Base-by-base conservation (phyloP, 441 rosid genomes). In the Arabidopsis hybrid region DNA sequence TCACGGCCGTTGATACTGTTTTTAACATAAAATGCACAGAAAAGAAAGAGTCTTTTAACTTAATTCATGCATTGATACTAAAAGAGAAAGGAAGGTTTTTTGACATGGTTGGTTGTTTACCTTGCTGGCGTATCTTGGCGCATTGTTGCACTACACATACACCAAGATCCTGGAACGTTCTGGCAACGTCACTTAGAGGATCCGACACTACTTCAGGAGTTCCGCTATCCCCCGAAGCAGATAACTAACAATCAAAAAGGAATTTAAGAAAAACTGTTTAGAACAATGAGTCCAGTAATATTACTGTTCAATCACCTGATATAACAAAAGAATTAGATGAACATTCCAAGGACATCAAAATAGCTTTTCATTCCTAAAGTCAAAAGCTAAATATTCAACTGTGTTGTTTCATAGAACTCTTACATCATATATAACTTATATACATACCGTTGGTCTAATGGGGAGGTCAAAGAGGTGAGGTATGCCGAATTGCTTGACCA, bases 381-480 rank as follows among this genome's bases (percentile, higher is more conserved):
- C 26, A 21, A 21, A 21, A 21, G 26, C 26, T 21, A 21, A 21
- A 21, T 21, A 21, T 21, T 21, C 26, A 21, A 21, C 26, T 21
- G 26, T 65, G 52, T 0, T 32, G 14, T 40, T 36, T 21, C 9
- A 31, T 29, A 18, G 3, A 51, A 59, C 7, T 56, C 26, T 4
- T 57, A 66, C 7, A 61, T 29, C 38, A 61, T 43, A 5, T n/a
- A 4, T 36, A 34, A 16, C 26, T 21, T 21, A 63, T 7, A n/a
- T 53, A 39, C 3, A 2, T 59, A 67, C 97, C 45, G 88, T 88
- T 80, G 99, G 93, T 69, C 93, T 83, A 69, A 95, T 95, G 67
- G 97, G 97, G 81, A 92, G 99, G 78, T 95, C 97, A 77, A 95
- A 95, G 42, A 95, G 89, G 83, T 92, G 90, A 84, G 99, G 97